A percentile compares a stretch with the other conserved stretches of the same genome.
Evolutionary conservation across 2,329 filamentous ascomycete species (phyloP).

Genomic region (Colletotrichum sp.): DNA sequence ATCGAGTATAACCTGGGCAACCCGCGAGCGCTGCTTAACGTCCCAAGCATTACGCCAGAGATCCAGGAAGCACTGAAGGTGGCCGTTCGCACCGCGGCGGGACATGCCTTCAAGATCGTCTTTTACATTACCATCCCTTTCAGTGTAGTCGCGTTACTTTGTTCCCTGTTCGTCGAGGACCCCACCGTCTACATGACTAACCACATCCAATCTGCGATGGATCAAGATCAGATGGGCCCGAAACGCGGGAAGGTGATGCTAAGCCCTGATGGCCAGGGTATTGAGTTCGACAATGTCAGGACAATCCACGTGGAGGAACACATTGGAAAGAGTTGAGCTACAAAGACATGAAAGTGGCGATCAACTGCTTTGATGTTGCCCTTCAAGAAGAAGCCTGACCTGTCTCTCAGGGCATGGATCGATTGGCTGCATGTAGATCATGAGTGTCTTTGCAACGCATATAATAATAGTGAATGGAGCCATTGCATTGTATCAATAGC

Average conservation of each 20-base stretch:
- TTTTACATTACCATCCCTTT: slow-evolving; percentile 19
- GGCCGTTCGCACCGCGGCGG: slow-evolving; percentile 6
- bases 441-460: not conserved
- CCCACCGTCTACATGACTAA: slow-evolving; percentile 22
- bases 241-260: not conserved
- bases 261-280: not conserved
- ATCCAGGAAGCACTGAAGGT: not conserved
- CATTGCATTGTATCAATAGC: not conserved
- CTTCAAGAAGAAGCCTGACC: not conserved
- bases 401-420: not conserved
- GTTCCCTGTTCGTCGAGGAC: slow-evolving; percentile 8
- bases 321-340: not conserved
- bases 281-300: slow-evolving; percentile 8
- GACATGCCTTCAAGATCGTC: slow-evolving; percentile 17
- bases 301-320: not conserved
- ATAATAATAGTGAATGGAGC: not conserved
- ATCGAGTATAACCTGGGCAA: slow-evolving; percentile 34
- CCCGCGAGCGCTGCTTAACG: slow-evolving; percentile 21
- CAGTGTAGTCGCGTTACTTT: slow-evolving; percentile 5
- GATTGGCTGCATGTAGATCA: not conserved
- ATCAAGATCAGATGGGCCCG: not conserved
- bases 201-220: slow-evolving; percentile 20
- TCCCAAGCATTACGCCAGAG: slow-evolving; percentile 19
- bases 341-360: not conserved
- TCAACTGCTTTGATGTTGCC: not conserved